A percentile compares a stretch with the other conserved stretches of the same genome.
Conservation (phyloP, 2,329 filamentous ascomycete genomes). For the Fusarium nanum region DNA sequence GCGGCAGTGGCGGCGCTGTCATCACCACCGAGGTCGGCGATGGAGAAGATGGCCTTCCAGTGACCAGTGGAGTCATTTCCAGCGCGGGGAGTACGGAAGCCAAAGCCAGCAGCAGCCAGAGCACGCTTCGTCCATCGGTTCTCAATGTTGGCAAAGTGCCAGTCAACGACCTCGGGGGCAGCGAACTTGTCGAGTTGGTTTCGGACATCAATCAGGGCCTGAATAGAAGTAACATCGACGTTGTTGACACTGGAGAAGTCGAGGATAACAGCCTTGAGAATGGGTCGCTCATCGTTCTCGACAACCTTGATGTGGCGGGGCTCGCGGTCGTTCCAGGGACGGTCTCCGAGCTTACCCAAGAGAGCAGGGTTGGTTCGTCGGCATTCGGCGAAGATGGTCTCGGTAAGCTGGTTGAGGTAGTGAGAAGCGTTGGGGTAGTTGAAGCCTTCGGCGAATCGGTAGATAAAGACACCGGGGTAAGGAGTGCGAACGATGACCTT, state of each 20-base stretch:
- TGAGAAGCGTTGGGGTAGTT: constrained; percentile 66
- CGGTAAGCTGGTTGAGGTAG: constrained; percentile 62
- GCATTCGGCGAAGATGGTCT: constrained; percentile 59
- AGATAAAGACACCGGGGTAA: constrained; percentile 66
- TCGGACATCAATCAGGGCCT: constrained; percentile 65
- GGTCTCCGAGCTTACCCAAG: constrained; percentile 62
- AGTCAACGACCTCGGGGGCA: constrained; percentile 58
- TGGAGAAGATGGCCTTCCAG: constrained; percentile 87
- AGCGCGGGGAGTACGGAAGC: constrained; percentile 52
- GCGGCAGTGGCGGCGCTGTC: constrained; percentile 69
- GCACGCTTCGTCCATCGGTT: constrained; percentile 69
- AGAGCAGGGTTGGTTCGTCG: constrained; percentile 57
- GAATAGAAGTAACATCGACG: constrained; percentile 66
- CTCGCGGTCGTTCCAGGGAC: constrained; percentile 68
- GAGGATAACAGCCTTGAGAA: constrained; percentile 66
- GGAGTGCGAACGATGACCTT: constrained; percentile 58
- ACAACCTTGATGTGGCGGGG: constrained; percentile 52
- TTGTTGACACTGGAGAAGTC: constrained; percentile 68
- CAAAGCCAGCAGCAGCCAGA: constrained; percentile 65
- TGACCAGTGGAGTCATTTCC: constrained; percentile 44
- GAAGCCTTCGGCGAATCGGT: constrained; percentile 66
- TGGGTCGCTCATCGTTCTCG: constrained; percentile 56
- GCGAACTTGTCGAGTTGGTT: constrained; percentile 65
- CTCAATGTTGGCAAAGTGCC: constrained; percentile 64
- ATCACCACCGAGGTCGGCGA: constrained; percentile 83